These are phyloP conservation scores for Orychophragmus violaceus DNA, from an alignment of 345 rosid species.

Conservation along the genomic window DNA sequence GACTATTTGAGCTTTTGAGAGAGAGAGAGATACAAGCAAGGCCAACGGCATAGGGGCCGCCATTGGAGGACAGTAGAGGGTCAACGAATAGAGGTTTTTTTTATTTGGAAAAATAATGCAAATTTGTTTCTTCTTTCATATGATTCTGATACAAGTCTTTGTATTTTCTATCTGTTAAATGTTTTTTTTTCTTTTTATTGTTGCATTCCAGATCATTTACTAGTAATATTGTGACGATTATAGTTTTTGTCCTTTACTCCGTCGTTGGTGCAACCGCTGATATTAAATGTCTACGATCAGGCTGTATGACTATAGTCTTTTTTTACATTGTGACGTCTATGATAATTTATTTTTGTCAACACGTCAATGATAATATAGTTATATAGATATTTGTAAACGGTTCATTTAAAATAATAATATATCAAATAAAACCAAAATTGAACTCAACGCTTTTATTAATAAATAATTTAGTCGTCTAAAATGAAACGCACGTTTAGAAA, in stretches of 20 bases:
- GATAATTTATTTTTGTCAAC: too few species aligned
- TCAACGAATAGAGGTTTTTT: constrained; percentile 55
- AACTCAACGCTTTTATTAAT: not conserved
- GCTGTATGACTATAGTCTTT: not conserved
- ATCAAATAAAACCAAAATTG: too few species aligned
- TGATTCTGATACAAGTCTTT: constrained; percentile 31
- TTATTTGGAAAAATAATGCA: constrained; percentile 2
- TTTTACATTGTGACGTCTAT: not conserved
- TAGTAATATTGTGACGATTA: constrained; percentile 27
- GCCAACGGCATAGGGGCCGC: constrained; percentile 99
- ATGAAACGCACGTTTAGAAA: not conserved
- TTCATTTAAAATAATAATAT: too few species aligned
- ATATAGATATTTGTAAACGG: too few species aligned
- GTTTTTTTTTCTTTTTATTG: constrained; percentile 12
- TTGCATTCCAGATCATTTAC: constrained; percentile 22
- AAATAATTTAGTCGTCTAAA: not conserved
- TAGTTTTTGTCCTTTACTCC: constrained; percentile 31
- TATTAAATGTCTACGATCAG: constrained; percentile 25
- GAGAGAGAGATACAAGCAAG: constrained; percentile 39
- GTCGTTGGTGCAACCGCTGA: constrained; percentile 33
- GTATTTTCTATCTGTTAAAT: not conserved
- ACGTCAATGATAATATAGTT: too few species aligned
- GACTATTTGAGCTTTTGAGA: constrained; percentile 39
- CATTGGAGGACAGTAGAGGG: constrained; percentile 71
- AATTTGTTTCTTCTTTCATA: constrained; percentile 17